phyloP scores from a whole-genome alignment of 2,329 filamentous ascomycete genomes.

The Penicillium psychrosexuale region DNA sequence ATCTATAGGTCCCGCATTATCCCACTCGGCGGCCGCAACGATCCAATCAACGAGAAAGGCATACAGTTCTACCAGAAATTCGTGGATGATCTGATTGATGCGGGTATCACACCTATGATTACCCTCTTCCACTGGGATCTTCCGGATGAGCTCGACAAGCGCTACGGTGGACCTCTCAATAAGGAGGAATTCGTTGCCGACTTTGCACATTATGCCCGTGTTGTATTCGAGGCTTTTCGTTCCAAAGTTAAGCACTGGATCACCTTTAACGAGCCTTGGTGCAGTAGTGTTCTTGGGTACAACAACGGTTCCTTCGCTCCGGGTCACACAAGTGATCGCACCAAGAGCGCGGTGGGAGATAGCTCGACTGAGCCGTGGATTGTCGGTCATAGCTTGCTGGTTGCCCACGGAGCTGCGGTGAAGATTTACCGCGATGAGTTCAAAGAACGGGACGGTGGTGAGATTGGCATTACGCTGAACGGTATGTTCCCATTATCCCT shows the following conservation, averaged over 20 bases:
- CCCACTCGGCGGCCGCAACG: slow-evolving; percentile 76
- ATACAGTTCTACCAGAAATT: slow-evolving; percentile 75
- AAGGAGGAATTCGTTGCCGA: slow-evolving; percentile 78
- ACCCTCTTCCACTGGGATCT: slow-evolving; percentile 89
- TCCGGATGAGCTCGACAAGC: slow-evolving; percentile 71
- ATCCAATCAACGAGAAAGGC: slow-evolving; percentile 75
- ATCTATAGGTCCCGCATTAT: slow-evolving; percentile 66
- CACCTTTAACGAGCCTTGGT: slow-evolving; percentile 89
- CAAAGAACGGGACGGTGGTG: slow-evolving; percentile 66
- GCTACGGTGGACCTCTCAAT: slow-evolving; percentile 78
- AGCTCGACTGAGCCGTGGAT: slow-evolving; percentile 76
- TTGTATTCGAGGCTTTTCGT: slow-evolving; percentile 69
- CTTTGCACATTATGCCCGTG: slow-evolving; percentile 73
- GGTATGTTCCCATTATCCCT: slow-evolving; percentile 46
- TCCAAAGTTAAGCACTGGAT: slow-evolving; percentile 83
- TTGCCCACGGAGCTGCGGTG: slow-evolving; percentile 77
- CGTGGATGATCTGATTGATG: slow-evolving; percentile 71
- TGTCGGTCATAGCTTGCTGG: slow-evolving; percentile 73
- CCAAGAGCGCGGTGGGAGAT: slow-evolving; percentile 68
- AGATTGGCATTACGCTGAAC: slow-evolving; percentile 86
- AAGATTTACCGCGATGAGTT: slow-evolving; percentile 81
- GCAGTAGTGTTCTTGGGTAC: slow-evolving; percentile 76
- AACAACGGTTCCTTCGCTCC: slow-evolving; percentile 75
- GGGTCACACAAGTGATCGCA: slow-evolving; percentile 74
- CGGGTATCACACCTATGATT: slow-evolving; percentile 74